Evolutionary conservation across 2,329 filamentous ascomycete species (phyloP).

Genomic region (Apiospora phragmitis): DNA sequence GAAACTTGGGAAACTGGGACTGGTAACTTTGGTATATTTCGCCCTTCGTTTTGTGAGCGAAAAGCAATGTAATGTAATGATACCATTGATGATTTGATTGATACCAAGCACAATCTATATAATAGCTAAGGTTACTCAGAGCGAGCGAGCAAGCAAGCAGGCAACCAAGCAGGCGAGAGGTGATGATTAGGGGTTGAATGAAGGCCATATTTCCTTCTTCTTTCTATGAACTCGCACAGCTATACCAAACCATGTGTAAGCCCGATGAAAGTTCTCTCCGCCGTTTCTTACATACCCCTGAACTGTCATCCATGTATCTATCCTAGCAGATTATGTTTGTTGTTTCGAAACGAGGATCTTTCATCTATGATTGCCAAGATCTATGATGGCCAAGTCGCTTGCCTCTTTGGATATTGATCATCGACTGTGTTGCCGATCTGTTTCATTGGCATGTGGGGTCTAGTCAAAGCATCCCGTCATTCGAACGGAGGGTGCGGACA

Average conservation of each 20-base stretch:
- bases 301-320: background rate
- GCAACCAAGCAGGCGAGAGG: background rate
- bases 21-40: slow-evolving; percentile 7
- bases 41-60: slow-evolving; percentile 2
- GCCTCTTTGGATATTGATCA: background rate
- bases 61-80: slow-evolving; percentile 13
- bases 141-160: background rate
- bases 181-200: background rate
- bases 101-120: background rate
- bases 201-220: background rate
- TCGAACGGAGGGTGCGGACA: background rate
- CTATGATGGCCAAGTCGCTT: background rate
- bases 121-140: background rate
- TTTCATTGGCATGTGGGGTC: background rate
- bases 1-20: slow-evolving; percentile 1
- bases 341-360: background rate
- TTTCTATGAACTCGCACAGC: background rate
- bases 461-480: slow-evolving; percentile 1
- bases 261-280: background rate
- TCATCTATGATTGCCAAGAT: background rate
- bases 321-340: background rate
- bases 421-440: background rate
- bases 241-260: background rate
- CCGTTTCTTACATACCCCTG: background rate
- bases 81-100: slow-evolving; percentile 13